Conservation (phyloP, 2,329 filamentous ascomycete genomes). For the Epichloe amarillans region DNA sequence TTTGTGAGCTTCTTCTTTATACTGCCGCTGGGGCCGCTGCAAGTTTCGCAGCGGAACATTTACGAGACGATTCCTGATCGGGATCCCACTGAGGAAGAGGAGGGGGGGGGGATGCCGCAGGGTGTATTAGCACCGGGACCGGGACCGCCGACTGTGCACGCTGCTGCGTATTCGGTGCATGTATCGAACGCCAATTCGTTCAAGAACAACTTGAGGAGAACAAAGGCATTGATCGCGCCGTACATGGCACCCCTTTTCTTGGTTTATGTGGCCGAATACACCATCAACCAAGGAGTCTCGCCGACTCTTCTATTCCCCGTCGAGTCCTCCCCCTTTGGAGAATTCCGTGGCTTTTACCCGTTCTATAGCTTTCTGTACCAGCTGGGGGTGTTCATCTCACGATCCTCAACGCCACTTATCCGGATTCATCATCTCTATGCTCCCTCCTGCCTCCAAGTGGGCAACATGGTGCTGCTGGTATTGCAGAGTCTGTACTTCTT, state of each 20-base stretch:
- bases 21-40: conserved; percentile 55
- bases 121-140: conserved; percentile 24
- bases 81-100: conserved; percentile 25
- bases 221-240: conserved; percentile 56
- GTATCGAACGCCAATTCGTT: conserved; percentile 21
- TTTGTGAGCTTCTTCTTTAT: conserved; percentile 74
- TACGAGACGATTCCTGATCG: conserved; percentile 40
- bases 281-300: conserved; percentile 88
- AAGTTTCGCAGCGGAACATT: conserved; percentile 28
- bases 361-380: conserved; percentile 94
- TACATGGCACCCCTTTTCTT: conserved; percentile 84
- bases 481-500: conserved; percentile 69
- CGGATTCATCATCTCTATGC: conserved; percentile 70
- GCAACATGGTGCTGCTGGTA: conserved; percentile 61
- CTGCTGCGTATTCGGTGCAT: conserved; percentile 26
- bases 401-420: conserved; percentile 79
- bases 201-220: conserved; percentile 46
- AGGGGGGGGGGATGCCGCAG: conserved; percentile 11
- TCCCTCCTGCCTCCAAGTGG: conserved; percentile 68
- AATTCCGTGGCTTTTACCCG: conserved; percentile 82
- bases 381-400: conserved; percentile 79
- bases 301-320: conserved; percentile 85
- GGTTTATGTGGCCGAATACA: conserved; percentile 94
- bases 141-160: conserved; percentile 24
- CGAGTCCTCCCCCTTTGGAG: conserved; percentile 57